phyloP scores from a whole-genome alignment of 257 asterid species.

The Solanum tarapatanum region DNA sequence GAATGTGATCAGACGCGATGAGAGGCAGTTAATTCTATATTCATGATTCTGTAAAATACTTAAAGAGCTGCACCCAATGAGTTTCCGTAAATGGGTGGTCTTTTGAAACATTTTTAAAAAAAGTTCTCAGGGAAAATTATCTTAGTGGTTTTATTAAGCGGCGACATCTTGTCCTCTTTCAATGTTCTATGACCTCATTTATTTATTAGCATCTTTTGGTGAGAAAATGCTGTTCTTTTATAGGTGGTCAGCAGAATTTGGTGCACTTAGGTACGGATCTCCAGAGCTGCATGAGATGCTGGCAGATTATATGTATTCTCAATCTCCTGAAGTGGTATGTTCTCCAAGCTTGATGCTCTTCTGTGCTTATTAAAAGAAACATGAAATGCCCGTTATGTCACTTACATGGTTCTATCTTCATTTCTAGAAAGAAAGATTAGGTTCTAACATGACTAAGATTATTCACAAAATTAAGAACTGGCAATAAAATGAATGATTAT shows the following conservation, averaged over 20 bases:
- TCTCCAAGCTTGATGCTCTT: conserved; percentile 1
- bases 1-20: not conserved
- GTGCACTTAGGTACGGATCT: conserved; percentile 65
- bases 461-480: not conserved
- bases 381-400: not conserved
- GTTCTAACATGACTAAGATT: not conserved
- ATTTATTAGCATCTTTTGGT: not conserved
- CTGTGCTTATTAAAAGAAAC: not conserved
- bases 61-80: not conserved
- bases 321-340: conserved; percentile 87
- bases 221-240: not conserved
- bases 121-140: not conserved
- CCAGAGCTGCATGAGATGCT: conserved; percentile 92
- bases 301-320: conserved; percentile 78
- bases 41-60: not conserved
- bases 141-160: not conserved
- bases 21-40: not conserved
- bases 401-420: not conserved
- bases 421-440: not conserved
- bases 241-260: conserved; percentile 94
- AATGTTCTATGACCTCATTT: not conserved
- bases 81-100: not conserved
- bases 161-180: not conserved
- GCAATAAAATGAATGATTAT: not conserved
- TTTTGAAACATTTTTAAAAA: not conserved